Percentiles rank a stretch among this genome's conserved stretches.
These are phyloP conservation scores for Coemansia sp. DNA, from an alignment of 192 early-diverging fungal species.

Conservation along the genomic window DNA sequence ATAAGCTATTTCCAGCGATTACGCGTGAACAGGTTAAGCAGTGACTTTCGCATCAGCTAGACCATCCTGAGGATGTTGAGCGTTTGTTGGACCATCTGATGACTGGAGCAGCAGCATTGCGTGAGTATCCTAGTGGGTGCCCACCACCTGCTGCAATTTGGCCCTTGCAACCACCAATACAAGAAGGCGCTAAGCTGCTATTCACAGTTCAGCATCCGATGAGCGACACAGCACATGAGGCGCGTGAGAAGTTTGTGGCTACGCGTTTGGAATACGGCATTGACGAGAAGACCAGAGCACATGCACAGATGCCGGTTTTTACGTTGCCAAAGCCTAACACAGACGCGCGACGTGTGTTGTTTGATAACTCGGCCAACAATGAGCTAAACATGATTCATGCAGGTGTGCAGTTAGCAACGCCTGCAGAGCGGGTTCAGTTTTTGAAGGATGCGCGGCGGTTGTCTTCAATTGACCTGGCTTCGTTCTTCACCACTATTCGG, in stretches of 20 bases:
- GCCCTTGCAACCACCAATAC: slow-evolving; percentile 23
- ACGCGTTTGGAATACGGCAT: slow-evolving; percentile 16
- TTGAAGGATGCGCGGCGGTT: background rate
- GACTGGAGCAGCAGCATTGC: slow-evolving; percentile 1
- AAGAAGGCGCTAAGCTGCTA: background rate
- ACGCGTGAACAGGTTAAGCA: background rate
- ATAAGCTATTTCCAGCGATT: background rate
- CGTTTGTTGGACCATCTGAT: background rate
- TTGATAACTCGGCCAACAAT: slow-evolving; percentile 19
- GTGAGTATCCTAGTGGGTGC: slow-evolving; percentile 21
- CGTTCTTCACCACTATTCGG: slow-evolving; percentile 9
- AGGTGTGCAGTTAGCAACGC: slow-evolving; percentile 16
- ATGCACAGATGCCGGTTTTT: slow-evolving; percentile 17
- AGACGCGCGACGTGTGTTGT: slow-evolving; percentile 3
- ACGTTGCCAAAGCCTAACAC: slow-evolving; percentile 20
- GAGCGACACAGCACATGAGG: slow-evolving; percentile 2
- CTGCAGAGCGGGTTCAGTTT: slow-evolving; percentile 10
- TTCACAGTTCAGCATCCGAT: slow-evolving; percentile 14
- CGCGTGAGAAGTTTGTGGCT: background rate
- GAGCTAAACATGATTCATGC: slow-evolving; percentile 18
- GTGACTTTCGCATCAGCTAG: background rate
- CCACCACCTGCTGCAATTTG: slow-evolving; percentile 15
- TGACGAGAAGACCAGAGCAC: slow-evolving; percentile 12
- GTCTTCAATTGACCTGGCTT: background rate
- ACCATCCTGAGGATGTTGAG: background rate